Base-by-base conservation (phyloP, 2,329 filamentous ascomycete genomes). In the Aspergillus sp. region DNA sequence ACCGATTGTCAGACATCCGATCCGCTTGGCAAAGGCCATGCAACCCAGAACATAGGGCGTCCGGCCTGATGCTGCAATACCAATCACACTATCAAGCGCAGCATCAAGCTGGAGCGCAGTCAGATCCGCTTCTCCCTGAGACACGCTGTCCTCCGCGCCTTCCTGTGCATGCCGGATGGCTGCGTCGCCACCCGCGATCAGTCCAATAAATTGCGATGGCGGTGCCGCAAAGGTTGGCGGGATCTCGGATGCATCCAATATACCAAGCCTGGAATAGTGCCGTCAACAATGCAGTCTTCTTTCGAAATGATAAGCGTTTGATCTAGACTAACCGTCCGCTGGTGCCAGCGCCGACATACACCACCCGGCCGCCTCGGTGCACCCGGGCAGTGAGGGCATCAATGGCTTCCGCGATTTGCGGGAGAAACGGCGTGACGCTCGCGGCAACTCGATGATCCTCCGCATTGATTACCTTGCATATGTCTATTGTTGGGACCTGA, bases 271-370 rank as follows among this genome's bases (percentile, higher is more conserved):
- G 17, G 10, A 16, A 22, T 13, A 11, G 22, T 2, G 9, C 7
- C 3, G 13, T 47, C n/a, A 13, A 3, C 22, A 17, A 22, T 43
- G 19, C 7, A 13, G 17, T 6, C 2, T 22, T 2, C 17, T 17
- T 17, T 20, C 24, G 24, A n/a, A 36, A n/a, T 32, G 35, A 38
- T 38, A 40, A 10, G 35, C n/a, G 36, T 10, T 20, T 35, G 13
- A 35, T 6, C 14, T 14, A 45, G 8, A 48, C 60, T 56, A 52
- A 74, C 70, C 74, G 70, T 49, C 75, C 72, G 53, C 74, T 77
- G 2, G 73, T 76, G 13, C 75, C 73, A 3, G 74, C 75, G 9
- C 74, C 73, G n/a, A 73, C 69, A 54, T 73, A 73, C 7, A 68
- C 56, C 3, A 50, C 47, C 14, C 71, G 59, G 17, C 72, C 71